These are phyloP conservation scores for Haplographium delicatum DNA, from an alignment of 495 filamentous ascomycete genomes.

Conservation along the genomic window DNA sequence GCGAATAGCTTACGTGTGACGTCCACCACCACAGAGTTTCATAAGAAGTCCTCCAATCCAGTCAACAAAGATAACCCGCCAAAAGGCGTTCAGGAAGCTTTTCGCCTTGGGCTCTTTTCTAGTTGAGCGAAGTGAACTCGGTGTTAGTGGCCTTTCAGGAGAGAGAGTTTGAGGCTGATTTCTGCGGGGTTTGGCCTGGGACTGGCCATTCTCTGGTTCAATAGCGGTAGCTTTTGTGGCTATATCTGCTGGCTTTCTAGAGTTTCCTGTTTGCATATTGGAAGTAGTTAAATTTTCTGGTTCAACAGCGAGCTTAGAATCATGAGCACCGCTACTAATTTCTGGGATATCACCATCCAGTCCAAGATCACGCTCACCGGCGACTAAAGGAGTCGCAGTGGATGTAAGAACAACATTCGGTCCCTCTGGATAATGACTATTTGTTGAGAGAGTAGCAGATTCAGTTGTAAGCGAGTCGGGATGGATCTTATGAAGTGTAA, in stretches of 20 bases:
- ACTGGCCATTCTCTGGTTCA: conserved; percentile 1
- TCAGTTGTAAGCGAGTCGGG: too few species aligned
- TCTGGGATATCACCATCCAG: background rate
- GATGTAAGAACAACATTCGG: too few species aligned
- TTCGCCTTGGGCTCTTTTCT: conserved; percentile 13
- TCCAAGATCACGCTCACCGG: conserved; percentile 2
- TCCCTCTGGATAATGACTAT: too few species aligned
- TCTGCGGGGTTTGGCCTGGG: conserved; percentile 12
- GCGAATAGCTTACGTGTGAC: conserved; percentile 19
- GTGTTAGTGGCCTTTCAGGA: conserved; percentile 20
- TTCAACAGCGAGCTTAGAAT: conserved; percentile 8
- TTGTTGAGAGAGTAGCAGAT: too few species aligned
- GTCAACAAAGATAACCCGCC: conserved; percentile 23
- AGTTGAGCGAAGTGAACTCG: conserved; percentile 19
- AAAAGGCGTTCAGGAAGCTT: conserved; percentile 24
- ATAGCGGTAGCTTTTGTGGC: conserved; percentile 11
- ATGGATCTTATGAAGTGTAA: too few species aligned
- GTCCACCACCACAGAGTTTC: conserved; percentile 19
- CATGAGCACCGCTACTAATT: background rate
- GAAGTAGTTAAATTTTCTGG: conserved; percentile 12
- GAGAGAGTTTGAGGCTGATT: background rate
- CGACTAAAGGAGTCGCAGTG: conserved; percentile 5
- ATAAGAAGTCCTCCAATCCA: conserved; percentile 26
- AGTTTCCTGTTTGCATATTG: conserved; percentile 1
- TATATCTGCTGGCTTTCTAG: background rate